Conservation (phyloP, 805 yeast species). For the Pichia eremophila region DNA sequence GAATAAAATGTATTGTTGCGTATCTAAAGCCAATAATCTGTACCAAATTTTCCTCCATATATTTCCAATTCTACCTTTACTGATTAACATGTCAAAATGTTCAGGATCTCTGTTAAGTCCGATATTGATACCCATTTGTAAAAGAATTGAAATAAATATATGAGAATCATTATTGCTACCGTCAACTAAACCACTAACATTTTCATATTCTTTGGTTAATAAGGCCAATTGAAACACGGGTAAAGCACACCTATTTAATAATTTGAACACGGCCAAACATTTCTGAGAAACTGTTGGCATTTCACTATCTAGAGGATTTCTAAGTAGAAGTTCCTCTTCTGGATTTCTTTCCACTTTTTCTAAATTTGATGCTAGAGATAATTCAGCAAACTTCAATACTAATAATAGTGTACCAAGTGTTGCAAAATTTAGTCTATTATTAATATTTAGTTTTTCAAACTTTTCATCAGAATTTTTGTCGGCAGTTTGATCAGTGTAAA, state of each 20-base stretch:
- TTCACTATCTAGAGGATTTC: conserved; percentile 37
- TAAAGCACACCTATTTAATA: conserved; percentile 39
- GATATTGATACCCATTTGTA: conserved; percentile 59
- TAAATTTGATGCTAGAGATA: conserved; percentile 26
- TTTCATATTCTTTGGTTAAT: conserved; percentile 40
- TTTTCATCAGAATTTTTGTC: conserved; percentile 26
- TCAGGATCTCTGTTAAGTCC: conserved; percentile 66
- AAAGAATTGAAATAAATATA: conserved; percentile 43
- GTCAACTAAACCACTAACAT: conserved; percentile 42
- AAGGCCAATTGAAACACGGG: conserved; percentile 47
- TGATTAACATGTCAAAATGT: conserved; percentile 26
- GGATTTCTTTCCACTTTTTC: conserved; percentile 21
- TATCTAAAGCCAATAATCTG: conserved; percentile 36
- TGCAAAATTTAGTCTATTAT: conserved; percentile 40
- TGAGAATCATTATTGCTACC: conserved; percentile 37
- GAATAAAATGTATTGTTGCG: conserved; percentile 33
- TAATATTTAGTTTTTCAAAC: conserved; percentile 26
- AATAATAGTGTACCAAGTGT: conserved; percentile 36
- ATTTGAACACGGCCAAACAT: conserved; percentile 46
- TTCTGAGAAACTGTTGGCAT: conserved; percentile 40
- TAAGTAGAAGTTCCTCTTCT: conserved; percentile 28
- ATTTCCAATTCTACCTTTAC: conserved; percentile 26
- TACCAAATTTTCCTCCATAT: conserved; percentile 55
- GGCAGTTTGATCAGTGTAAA: conserved; percentile 23
- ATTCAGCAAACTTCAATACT: conserved; percentile 34